Evolutionary conservation across 352 stramenopile species (phyloP), one percentile per base, ranked within the genome.

Genomic region (Globisporangium okanoganense): DNA sequence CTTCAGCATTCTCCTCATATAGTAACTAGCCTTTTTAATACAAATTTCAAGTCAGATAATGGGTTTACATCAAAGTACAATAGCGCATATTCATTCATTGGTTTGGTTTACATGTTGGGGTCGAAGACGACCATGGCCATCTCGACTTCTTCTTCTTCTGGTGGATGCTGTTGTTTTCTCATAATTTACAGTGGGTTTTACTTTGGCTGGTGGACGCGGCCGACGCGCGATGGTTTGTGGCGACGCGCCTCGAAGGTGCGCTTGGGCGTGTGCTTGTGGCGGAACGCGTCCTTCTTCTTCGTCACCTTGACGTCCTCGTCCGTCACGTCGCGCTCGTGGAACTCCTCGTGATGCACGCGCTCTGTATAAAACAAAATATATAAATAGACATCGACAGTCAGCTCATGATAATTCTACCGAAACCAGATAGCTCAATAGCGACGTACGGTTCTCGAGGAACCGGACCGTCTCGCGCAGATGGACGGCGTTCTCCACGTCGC

Each of bases 181-280:
- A 55, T 55, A 55, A 55, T 55, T 55, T 55, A 55, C 18, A 57
- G 51, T 51, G 40, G 43, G 36, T 44, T 6, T 75, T 82, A 88
- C 66, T 83, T 87, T 56, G 79, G 79, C 61, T 89, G 79, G 52
- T 89, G 77, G 47, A 89, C 71, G 41, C 79, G 79, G n/a, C 79
- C 79, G 58, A 74, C 65, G 58, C 75, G 77, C 65, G 75, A 78
- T 31, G 77, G 75, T 60, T 89, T 89, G 51, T 79, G 71, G 44
- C 77, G 75, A 12, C 63, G 66, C 3, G 48, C 20, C 56, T 89
- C 67, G 20, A 70, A 75, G 13, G 71, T 73, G 38, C 64, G 75
- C 61, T 85, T 84, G 16, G 76, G 72, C 33, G 51, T 41, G 7
- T 76, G 68, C 13, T 78, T 77, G 53, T 79, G 62, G 38, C 64